phyloP scores from a whole-genome alignment of 257 asterid genomes.

The Solanum chiquidenum region DNA sequence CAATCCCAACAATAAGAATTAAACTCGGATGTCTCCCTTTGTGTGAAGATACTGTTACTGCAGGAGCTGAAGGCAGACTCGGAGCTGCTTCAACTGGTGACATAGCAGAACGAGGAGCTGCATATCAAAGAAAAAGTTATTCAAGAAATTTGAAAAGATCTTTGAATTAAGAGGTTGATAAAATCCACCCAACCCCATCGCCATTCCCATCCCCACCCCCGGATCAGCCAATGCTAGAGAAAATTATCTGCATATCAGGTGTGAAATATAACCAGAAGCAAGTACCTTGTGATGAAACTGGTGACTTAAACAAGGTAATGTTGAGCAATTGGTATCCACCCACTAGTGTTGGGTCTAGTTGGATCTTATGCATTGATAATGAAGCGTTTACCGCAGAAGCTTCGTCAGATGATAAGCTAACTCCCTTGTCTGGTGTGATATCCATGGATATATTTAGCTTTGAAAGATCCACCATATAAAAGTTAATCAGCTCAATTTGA shows the following conservation, averaged over 20 bases:
- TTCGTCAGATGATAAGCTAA: slow-evolving; percentile 60
- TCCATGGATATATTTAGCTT: slow-evolving; percentile 95
- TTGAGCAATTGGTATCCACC: slow-evolving; percentile 76
- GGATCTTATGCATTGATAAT: slow-evolving; percentile 49
- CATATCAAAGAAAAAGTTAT: slow-evolving; percentile 4
- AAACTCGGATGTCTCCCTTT: slow-evolving; percentile 43
- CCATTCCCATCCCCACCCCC: background rate
- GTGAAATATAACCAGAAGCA: background rate
- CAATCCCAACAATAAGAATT: slow-evolving; percentile 57
- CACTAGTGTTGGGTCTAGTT: slow-evolving; percentile 63
- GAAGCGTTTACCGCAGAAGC: slow-evolving; percentile 61
- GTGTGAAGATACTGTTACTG: slow-evolving; percentile 26
- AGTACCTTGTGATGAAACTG: slow-evolving; percentile 60
- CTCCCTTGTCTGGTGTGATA: slow-evolving; percentile 62
- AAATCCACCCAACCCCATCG: background rate
- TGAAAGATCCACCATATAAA: slow-evolving; percentile 61
- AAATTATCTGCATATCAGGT: background rate
- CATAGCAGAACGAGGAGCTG: slow-evolving; percentile 62
- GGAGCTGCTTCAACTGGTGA: slow-evolving; percentile 48
- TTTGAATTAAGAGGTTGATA: background rate
- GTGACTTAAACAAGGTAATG: slow-evolving; percentile 70
- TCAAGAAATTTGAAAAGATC: background rate
- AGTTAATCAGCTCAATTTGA: slow-evolving; percentile 88
- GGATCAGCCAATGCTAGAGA: background rate
- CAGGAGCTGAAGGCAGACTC: slow-evolving; percentile 44